phyloP scores from a whole-genome alignment of 345 rosid genomes.

The Pistacia atlantica region DNA sequence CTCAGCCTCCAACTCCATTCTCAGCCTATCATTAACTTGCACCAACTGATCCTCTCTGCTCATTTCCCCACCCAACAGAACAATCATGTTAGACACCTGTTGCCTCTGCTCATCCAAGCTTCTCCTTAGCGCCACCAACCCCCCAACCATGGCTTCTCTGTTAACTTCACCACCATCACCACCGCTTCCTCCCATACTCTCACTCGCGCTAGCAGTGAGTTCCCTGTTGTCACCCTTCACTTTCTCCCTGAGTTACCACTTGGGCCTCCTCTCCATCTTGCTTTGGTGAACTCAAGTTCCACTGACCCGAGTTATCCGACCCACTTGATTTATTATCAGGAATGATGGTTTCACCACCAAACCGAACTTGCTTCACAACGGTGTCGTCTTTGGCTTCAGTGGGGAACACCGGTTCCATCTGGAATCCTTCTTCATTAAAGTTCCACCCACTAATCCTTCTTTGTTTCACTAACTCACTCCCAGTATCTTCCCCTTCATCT shows the following conservation, averaged over 20 bases:
- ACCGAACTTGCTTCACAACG: conserved; percentile 30
- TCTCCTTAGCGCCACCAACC: conserved; percentile 44
- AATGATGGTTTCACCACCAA: conserved; percentile 34
- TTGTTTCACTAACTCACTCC: conserved; percentile 35
- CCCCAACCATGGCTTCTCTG: conserved; percentile 41
- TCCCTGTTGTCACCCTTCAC: not conserved
- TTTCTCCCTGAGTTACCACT: not conserved
- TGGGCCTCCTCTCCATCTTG: not conserved
- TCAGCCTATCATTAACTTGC: conserved; percentile 47
- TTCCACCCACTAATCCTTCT: conserved; percentile 97
- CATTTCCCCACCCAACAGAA: conserved; percentile 52
- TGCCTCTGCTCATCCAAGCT: conserved; percentile 77
- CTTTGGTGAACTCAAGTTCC: conserved; percentile 21
- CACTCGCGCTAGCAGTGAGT: not conserved
- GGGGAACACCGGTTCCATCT: conserved; percentile 80
- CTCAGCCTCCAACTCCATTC: conserved; percentile 55
- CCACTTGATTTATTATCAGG: conserved; percentile 15
- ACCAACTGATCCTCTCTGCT: conserved; percentile 52
- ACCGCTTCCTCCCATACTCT: not conserved
- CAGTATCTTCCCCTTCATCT: conserved; percentile 31
- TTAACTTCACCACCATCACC: conserved; percentile 22
- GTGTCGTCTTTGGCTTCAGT: conserved; percentile 21
- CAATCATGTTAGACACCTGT: conserved; percentile 47
- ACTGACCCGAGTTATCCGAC: conserved; percentile 12
- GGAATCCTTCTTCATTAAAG: conserved; percentile 68